phyloP scores from a whole-genome alignment of 2,329 filamentous ascomycete species.

The Paecilomyces formosus region DNA sequence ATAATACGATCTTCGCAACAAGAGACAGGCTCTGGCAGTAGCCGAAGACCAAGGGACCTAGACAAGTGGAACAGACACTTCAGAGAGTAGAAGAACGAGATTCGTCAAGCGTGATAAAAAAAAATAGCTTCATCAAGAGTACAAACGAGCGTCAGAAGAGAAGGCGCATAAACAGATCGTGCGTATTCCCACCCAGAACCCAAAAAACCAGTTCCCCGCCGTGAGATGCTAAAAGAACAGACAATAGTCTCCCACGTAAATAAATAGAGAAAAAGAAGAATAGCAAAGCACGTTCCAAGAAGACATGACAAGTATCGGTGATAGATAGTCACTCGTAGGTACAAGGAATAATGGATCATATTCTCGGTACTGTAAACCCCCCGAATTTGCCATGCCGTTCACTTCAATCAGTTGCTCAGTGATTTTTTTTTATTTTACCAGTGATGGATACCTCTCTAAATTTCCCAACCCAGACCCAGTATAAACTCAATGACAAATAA shows the following conservation, averaged over 20 bases:
- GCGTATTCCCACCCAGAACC: slow-evolving; percentile 3
- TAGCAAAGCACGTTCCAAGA: background rate
- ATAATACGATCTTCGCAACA: background rate
- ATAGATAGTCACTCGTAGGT: background rate
- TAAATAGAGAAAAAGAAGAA: background rate
- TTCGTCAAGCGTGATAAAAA: background rate
- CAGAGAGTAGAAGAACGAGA: background rate
- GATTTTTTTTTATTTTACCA: slow-evolving; percentile 21
- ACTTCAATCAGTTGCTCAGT: background rate
- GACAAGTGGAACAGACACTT: background rate
- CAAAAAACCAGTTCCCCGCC: background rate
- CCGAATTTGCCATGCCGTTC: background rate
- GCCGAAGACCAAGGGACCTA: background rate
- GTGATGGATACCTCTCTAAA: slow-evolving; percentile 26
- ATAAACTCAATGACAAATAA: slow-evolving; percentile 12
- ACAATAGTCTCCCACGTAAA: background rate
- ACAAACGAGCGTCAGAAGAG: slow-evolving; percentile 1
- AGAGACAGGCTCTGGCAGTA: background rate
- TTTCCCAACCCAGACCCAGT: slow-evolving; percentile 18
- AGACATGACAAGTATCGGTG: background rate
- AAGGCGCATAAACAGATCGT: background rate
- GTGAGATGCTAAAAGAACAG: background rate
- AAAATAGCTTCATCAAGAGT: background rate
- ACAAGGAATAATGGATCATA: background rate
- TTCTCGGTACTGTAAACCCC: background rate